phyloP scores from a whole-genome alignment of 768 basidiomycete genomes.

The Trametes gibbosa region DNA sequence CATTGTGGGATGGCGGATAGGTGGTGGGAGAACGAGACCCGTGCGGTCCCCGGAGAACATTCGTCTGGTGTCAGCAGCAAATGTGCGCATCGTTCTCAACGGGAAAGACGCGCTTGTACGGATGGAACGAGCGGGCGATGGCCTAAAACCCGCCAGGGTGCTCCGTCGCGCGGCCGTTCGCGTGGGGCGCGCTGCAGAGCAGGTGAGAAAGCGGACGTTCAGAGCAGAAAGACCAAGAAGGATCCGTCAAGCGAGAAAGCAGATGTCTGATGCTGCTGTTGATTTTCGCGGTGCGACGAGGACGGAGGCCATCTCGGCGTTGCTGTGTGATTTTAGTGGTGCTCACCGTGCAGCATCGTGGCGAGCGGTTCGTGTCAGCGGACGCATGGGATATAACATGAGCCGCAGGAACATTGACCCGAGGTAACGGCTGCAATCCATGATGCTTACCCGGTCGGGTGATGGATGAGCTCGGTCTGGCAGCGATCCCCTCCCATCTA shows the following conservation, averaged over 20 bases:
- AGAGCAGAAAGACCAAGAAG: neutral
- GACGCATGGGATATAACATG: neutral
- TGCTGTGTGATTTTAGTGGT: too few relatives aligned
- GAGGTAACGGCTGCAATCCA: neutral
- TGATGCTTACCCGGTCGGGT: neutral
- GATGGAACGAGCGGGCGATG: too few relatives aligned
- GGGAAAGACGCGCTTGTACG: too few relatives aligned
- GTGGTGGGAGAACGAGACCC: too few relatives aligned
- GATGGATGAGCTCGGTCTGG: too few relatives aligned
- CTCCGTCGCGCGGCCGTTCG: neutral
- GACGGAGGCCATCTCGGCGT: neutral
- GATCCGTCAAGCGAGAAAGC: neutral
- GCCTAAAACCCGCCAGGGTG: too few relatives aligned
- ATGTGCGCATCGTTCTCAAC: too few relatives aligned
- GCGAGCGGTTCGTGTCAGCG: neutral
- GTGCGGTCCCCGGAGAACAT: too few relatives aligned
- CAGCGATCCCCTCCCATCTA: too few relatives aligned
- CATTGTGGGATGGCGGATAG: too few relatives aligned
- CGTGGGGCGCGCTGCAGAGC: neutral
- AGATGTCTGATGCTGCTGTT: neutral
- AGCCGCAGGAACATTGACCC: slow-evolving; percentile 2
- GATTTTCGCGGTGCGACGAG: neutral
- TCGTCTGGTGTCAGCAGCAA: too few relatives aligned
- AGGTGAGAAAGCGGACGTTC: neutral
- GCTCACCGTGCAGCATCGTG: too few relatives aligned